Evolutionary conservation across 805 yeast genomes (phyloP).

Genomic region (Hanseniaspora hatyaiensis): DNA sequence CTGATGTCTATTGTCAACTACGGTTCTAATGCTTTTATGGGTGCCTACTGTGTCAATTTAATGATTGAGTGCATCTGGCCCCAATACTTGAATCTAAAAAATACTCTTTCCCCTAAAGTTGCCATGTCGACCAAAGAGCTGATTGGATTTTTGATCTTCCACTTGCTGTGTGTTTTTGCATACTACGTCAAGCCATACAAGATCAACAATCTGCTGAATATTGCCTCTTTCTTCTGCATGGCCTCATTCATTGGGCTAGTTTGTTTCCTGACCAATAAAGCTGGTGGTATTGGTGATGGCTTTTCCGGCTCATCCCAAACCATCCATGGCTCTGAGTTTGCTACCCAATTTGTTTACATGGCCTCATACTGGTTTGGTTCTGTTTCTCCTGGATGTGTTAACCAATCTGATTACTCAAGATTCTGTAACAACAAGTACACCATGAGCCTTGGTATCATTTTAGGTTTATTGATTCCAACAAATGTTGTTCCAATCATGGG

Average conservation of each 20-base stretch:
- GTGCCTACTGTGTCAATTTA: conserved; percentile 33
- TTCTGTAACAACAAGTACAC: conserved; percentile 29
- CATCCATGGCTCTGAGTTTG: conserved; percentile 30
- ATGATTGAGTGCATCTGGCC: conserved; percentile 34
- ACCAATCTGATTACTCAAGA: conserved; percentile 34
- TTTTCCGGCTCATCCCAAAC: conserved; percentile 26
- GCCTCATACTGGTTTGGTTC: conserved; percentile 35
- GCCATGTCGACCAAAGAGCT: conserved; percentile 31
- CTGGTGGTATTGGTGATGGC: conserved; percentile 30
- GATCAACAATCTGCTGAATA: conserved; percentile 31
- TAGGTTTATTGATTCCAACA: conserved; percentile 31
- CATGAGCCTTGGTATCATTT: conserved; percentile 28
- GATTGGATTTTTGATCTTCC: conserved; percentile 34
- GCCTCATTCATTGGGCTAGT: conserved; percentile 35
- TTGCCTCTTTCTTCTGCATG: conserved; percentile 31
- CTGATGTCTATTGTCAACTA: conserved; percentile 39
- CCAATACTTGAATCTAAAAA: conserved; percentile 29
- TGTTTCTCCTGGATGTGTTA: conserved; percentile 33
- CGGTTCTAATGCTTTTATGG: conserved; percentile 38
- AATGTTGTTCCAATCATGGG: conserved; percentile 37
- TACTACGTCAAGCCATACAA: conserved; percentile 35
- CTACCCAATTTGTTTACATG: conserved; percentile 36
- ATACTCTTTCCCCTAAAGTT: conserved; percentile 28
- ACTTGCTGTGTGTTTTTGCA: conserved; percentile 26
- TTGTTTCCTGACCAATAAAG: conserved; percentile 28